Evolutionary conservation across 768 basidiomycete genomes (phyloP).

Genomic region (Solioccasus polychromus): DNA sequence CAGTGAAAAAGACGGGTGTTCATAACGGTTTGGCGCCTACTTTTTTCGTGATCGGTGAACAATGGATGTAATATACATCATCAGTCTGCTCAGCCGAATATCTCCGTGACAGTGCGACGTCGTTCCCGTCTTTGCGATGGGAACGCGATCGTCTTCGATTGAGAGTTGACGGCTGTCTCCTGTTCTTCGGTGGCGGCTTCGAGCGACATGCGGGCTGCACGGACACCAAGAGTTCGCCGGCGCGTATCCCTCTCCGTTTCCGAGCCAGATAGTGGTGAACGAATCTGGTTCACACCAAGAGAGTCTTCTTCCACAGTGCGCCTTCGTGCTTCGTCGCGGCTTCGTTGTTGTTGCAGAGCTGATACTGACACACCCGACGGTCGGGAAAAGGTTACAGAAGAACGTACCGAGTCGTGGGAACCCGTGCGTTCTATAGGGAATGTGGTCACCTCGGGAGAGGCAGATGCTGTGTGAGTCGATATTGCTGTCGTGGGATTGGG

Average conservation of each 20-base stretch:
- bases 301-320: constrained; percentile 30
- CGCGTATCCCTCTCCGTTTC: constrained; percentile 52
- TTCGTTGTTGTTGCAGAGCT: constrained; percentile 54
- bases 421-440: constrained; percentile 41
- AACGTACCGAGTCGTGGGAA: constrained; percentile 44
- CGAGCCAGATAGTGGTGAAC: constrained; percentile 38
- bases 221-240: constrained; percentile 36
- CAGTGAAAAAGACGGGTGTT: neutral
- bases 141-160: constrained; percentile 37
- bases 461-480: constrained; percentile 62
- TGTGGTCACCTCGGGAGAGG: constrained; percentile 34
- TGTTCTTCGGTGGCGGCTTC: constrained; percentile 32
- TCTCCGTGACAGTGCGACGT: constrained; percentile 51
- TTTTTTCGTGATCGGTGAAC: too few species aligned
- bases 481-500: constrained; percentile 65
- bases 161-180: constrained; percentile 26
- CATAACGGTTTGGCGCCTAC: constrained; percentile 12
- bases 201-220: constrained; percentile 46
- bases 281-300: constrained; percentile 21
- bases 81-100: constrained; percentile 32
- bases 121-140: constrained; percentile 38
- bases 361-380: constrained; percentile 54
- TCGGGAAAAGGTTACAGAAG: constrained; percentile 62
- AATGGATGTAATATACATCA: constrained; percentile 12
- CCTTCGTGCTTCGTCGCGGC: constrained; percentile 34